These are phyloP conservation scores for Pichia paraexigua DNA, from an alignment of 805 yeast genomes.

Conservation along the genomic window DNA sequence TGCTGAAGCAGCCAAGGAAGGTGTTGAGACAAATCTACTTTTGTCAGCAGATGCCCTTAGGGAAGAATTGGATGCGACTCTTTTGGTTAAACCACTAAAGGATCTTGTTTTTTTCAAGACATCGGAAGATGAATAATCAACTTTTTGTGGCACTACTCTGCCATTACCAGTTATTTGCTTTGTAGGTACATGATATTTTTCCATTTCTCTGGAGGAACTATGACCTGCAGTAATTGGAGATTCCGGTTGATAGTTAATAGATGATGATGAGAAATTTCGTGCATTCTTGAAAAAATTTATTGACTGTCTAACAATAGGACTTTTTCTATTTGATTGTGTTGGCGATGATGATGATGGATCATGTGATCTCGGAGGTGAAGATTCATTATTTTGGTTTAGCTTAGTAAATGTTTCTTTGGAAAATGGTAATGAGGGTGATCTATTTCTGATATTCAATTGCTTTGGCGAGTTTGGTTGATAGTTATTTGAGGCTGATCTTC, in stretches of 20 bases:
- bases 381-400: not conserved
- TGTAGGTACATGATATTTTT: slow-evolving; percentile 28
- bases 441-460: not conserved
- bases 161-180: slow-evolving; percentile 36
- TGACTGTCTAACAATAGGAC: slow-evolving; percentile 34
- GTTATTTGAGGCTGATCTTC: not conserved
- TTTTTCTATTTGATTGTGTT: slow-evolving; percentile 14
- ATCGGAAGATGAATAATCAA: slow-evolving; percentile 25
- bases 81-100: slow-evolving; percentile 35
- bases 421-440: slow-evolving; percentile 18
- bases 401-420: not conserved
- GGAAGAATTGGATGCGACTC: slow-evolving; percentile 30
- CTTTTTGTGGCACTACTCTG: slow-evolving; percentile 39
- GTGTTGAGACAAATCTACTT: slow-evolving; percentile 20
- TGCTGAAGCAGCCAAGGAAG: slow-evolving; percentile 30
- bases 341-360: slow-evolving; percentile 1
- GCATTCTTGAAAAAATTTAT: slow-evolving; percentile 28
- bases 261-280: slow-evolving; percentile 19
- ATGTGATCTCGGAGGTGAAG: not conserved
- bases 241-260: slow-evolving; percentile 10
- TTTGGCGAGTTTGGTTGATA: not conserved
- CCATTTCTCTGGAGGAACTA: slow-evolving; percentile 17
- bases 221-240: slow-evolving; percentile 7
- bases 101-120: slow-evolving; percentile 35
- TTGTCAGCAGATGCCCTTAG: slow-evolving; percentile 26